phyloP scores from a whole-genome alignment of 2,329 filamentous ascomycete species.

The Mariannaea elegans region DNA sequence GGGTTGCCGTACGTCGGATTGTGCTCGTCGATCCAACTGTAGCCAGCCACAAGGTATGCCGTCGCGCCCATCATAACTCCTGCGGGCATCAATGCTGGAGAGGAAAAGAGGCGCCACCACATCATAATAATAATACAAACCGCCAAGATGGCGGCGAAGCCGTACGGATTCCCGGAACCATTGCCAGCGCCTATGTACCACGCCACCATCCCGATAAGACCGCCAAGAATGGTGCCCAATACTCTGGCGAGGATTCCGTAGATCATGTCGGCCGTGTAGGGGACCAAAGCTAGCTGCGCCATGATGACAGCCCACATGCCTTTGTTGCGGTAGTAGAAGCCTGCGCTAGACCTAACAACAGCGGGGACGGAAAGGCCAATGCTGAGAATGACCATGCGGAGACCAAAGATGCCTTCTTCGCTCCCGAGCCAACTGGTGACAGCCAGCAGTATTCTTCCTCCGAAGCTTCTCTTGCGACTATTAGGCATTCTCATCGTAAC shows the following conservation, averaged over 20 bases:
- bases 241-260: conserved; percentile 25
- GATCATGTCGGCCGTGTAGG: conserved; percentile 30
- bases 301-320: conserved; percentile 35
- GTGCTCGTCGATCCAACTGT: conserved; percentile 34
- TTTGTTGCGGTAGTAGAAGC: conserved; percentile 33
- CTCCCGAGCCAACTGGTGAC: conserved; percentile 6
- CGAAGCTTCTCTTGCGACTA: conserved; percentile 14
- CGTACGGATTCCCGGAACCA: conserved; percentile 25
- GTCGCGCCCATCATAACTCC: conserved; percentile 33
- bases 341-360: conserved; percentile 18
- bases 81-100: conserved; percentile 27
- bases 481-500: conserved; percentile 14
- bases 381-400: conserved; percentile 11
- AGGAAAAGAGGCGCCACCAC: conserved; percentile 33
- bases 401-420: conserved; percentile 7
- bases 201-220: conserved; percentile 7
- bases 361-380: conserved; percentile 9
- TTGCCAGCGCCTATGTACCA: conserved; percentile 17
- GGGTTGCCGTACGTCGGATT: conserved; percentile 27
- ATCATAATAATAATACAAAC: conserved; percentile 28
- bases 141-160: conserved; percentile 29
- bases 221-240: conserved; percentile 14
- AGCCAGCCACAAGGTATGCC: conserved; percentile 30
- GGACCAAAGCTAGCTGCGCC: conserved; percentile 29
- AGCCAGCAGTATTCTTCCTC: not conserved